Evolutionary conservation across 305 asterid species (phyloP).

Genomic region (Stenogyne calaminthoides): DNA sequence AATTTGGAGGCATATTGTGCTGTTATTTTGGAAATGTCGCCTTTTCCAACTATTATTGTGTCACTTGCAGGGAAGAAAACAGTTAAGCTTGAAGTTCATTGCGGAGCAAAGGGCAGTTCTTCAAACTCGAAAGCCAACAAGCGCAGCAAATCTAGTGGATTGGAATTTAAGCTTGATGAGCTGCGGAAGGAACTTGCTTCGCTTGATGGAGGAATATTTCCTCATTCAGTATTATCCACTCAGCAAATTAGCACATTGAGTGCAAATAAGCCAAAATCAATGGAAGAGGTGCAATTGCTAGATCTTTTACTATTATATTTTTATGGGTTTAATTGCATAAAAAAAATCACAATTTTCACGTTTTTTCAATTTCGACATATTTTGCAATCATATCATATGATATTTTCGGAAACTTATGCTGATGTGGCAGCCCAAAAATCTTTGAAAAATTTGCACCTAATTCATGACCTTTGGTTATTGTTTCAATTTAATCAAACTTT

Average conservation of each 20-base stretch:
- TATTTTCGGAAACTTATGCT: no score
- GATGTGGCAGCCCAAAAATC: no score
- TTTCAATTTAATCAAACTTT: no score
- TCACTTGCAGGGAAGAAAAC: constrained; percentile 63
- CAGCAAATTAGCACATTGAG: constrained; percentile 69
- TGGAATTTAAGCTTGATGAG: constrained; percentile 78
- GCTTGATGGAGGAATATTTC: constrained; percentile 79
- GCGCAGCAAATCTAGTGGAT: constrained; percentile 59
- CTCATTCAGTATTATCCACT: constrained; percentile 85
- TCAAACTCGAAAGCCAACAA: constrained; percentile 48
- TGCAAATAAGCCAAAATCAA: constrained; percentile 59
- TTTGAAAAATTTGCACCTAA: no score
- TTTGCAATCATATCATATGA: no score
- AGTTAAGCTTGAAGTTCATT: constrained; percentile 61
- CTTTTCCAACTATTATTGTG: neutral
- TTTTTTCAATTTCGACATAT: no score
- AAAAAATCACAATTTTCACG: no score
- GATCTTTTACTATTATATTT: neutral
- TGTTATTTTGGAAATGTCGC: neutral
- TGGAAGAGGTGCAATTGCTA: constrained; percentile 59
- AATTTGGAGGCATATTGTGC: constrained; percentile 3
- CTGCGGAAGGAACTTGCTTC: constrained; percentile 83
- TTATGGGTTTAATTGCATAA: neutral
- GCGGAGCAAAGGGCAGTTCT: constrained; percentile 45
- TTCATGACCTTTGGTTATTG: no score